Percentiles rank a stretch among this genome's conserved stretches.
phyloP scores from a whole-genome alignment of 129 eudicot genomes.

The Cynara cardunculus region DNA sequence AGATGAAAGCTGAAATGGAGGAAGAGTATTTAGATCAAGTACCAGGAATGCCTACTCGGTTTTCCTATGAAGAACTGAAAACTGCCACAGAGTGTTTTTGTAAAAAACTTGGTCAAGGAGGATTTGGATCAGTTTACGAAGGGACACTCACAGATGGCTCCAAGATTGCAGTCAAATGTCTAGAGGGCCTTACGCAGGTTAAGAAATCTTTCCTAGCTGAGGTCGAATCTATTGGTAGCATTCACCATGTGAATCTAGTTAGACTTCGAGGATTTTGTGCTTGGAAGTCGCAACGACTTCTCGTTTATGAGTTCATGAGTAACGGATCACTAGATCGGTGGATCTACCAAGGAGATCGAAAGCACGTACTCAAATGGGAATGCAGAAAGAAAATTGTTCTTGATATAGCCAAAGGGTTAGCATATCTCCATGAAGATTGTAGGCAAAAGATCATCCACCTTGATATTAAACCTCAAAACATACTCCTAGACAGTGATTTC shows the following conservation, averaged over 20 bases:
- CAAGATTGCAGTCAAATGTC: conserved; percentile 26
- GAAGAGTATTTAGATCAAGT: conserved; percentile 21
- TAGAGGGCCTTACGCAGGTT: conserved; percentile 13
- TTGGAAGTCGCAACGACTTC: conserved; percentile 15
- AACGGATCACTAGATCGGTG: conserved; percentile 24
- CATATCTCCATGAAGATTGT: conserved; percentile 37
- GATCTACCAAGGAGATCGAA: conserved; percentile 3
- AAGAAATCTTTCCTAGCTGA: conserved; percentile 27
- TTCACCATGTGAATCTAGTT: conserved; percentile 25
- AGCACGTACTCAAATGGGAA: conserved; percentile 7
- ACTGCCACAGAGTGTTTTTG: conserved; percentile 21
- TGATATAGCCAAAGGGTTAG: conserved; percentile 29
- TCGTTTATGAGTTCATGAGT: conserved; percentile 31
- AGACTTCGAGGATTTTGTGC: conserved; percentile 28
- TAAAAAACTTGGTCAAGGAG: conserved; percentile 41
- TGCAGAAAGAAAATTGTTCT: conserved; percentile 13
- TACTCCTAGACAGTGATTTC: conserved; percentile 5
- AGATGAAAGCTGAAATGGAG: neutral
- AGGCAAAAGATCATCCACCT: conserved; percentile 20
- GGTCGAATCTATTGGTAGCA: conserved; percentile 25
- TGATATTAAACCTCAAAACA: conserved; percentile 30
- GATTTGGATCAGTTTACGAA: conserved; percentile 39
- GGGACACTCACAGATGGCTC: conserved; percentile 3
- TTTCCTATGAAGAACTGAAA: conserved; percentile 26
- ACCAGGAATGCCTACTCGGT: conserved; percentile 31